These are phyloP conservation scores for Trichoderma polysporum DNA, from an alignment of 2,329 filamentous ascomycete genomes.

Conservation along the genomic window DNA sequence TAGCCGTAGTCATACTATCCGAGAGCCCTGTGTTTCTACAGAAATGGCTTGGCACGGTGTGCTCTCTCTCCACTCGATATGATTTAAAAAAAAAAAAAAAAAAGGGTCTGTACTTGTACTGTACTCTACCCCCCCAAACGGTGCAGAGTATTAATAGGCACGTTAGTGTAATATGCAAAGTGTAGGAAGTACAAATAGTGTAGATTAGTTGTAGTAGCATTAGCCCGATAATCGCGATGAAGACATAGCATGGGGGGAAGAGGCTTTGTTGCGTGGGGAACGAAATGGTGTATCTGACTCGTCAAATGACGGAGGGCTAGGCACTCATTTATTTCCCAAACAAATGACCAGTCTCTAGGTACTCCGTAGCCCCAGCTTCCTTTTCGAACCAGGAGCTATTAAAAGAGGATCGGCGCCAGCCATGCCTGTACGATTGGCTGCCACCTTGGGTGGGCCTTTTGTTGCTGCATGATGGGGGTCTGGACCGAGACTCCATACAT, in stretches of 20 bases:
- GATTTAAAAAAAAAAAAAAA: too few species aligned
- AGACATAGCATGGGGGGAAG: background rate
- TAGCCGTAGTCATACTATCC: background rate
- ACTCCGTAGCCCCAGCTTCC: slow-evolving; percentile 6
- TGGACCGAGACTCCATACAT: slow-evolving; percentile 5
- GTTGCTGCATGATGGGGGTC: background rate
- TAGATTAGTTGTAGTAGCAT: background rate
- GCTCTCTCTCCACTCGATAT: background rate
- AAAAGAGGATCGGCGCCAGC: slow-evolving; percentile 17
- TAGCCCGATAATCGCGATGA: slow-evolving; percentile 15
- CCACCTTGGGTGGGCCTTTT: background rate
- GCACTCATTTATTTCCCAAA: background rate
- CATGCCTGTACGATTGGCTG: slow-evolving; percentile 14
- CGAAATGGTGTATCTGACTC: slow-evolving; percentile 11
- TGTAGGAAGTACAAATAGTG: background rate
- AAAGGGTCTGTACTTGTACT: background rate
- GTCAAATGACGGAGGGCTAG: slow-evolving; percentile 2
- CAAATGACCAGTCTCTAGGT: slow-evolving; percentile 4
- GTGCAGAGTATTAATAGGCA: background rate
- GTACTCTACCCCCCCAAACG: background rate
- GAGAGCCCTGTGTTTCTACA: background rate
- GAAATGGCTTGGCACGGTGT: background rate
- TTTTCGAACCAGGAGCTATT: slow-evolving; percentile 11
- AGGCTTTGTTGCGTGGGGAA: slow-evolving; percentile 10
- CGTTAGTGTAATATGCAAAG: background rate